Evolutionary conservation across 179 eudicot species (phyloP), one percentile per base, ranked within the genome.

Genomic region (Dionaea muscipula): DNA sequence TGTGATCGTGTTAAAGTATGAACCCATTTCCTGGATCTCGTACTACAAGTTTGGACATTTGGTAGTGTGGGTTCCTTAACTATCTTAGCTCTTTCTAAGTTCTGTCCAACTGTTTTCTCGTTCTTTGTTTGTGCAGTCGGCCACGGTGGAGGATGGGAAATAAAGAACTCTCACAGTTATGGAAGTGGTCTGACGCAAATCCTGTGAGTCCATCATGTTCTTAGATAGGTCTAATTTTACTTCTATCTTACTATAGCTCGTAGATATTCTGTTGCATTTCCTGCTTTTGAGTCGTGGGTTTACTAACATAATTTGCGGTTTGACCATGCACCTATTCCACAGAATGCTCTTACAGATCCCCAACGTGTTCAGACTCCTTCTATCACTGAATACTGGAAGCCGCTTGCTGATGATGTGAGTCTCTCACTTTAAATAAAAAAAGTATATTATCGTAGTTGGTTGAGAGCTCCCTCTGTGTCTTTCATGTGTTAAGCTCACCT

Each of bases 121-220:
- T 23, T 25, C 53, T 26, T 25, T 14, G 24, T n/a, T 26, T 41
- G 26, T 69, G 73, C 73, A 91, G 98, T 53, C 82, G 78, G 69
- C 94, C 93, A 53, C 68, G 98, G 46, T 91, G 94, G 94, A 88
- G 98, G 74, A 51, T 91, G 57, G 98, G 98, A 35, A 91, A 88
- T 70, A 91, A 76, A 73, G 96, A 91, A 79, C 94, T 91, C 23
- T 79, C 96, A 59, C 96, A 87, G 49, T 69, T 91, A 57, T 91
- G 98, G 98, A 91, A 81, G 64, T 91, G 98, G 98, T 84, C 98
- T 55, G 98, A 91, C 66, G 86, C 77, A 56, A 87, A 91, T 70
- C 89, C 84, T 61, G 98, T 91, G 50, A 36, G 78, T 71, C 44
- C 40, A 14, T 14, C 36, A 12, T 9, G 7, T 21, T 49, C 11